These are phyloP conservation scores for Penicillium sp. DNA, from an alignment of 2,329 filamentous ascomycete genomes.

Conservation along the genomic window DNA sequence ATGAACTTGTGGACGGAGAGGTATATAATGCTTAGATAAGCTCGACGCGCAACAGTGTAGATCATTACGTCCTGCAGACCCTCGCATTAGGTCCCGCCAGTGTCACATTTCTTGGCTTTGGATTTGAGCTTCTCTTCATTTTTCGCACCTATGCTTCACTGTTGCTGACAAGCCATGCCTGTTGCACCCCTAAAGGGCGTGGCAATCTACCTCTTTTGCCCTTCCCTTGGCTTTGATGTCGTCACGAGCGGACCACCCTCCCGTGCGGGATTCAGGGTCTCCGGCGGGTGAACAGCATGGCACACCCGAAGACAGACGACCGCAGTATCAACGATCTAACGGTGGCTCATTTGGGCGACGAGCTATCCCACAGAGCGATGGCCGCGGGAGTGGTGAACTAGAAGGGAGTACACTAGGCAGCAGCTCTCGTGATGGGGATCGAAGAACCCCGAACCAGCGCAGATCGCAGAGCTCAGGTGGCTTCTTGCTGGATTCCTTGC, in stretches of 20 bases:
- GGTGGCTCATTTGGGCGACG: constrained; percentile 17
- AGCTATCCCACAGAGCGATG: constrained; percentile 28
- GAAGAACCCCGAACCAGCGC: constrained; percentile 24
- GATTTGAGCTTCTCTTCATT: not conserved
- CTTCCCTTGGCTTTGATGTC: constrained; percentile 22
- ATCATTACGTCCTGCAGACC: constrained; percentile 6
- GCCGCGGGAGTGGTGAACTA: constrained; percentile 32
- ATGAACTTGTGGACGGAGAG: not conserved
- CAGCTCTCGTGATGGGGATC: constrained; percentile 37
- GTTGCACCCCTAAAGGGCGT: constrained; percentile 22
- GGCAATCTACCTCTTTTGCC: constrained; percentile 21
- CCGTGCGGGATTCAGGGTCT: constrained; percentile 14
- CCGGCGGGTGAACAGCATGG: constrained; percentile 13
- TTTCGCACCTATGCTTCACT: constrained; percentile 21
- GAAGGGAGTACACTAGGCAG: constrained; percentile 39
- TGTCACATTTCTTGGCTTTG: not conserved
- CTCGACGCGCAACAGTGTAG: constrained; percentile 1
- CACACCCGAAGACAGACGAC: not conserved
- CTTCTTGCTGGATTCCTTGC: constrained; percentile 47
- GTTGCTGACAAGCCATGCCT: constrained; percentile 16
- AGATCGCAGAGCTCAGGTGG: constrained; percentile 39
- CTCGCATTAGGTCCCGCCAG: not conserved
- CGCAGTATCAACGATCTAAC: constrained; percentile 14
- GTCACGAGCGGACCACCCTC: constrained; percentile 19
- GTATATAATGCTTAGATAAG: not conserved